Evolutionary conservation across 2,329 filamentous ascomycete species (phyloP).

Genomic region (Pleoardoris graminearum): DNA sequence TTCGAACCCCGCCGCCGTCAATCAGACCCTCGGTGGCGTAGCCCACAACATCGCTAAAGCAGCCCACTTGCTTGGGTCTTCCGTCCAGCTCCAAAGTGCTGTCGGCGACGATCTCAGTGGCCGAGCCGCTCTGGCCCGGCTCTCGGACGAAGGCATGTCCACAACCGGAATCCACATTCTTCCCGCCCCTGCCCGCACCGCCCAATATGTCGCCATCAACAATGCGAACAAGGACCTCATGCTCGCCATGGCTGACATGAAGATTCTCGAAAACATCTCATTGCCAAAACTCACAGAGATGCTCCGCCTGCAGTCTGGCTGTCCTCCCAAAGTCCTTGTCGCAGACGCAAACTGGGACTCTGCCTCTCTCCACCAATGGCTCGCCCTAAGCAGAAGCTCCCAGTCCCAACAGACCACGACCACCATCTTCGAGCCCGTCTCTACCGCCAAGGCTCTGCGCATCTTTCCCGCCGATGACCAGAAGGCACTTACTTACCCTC

Average conservation of each 20-base stretch:
- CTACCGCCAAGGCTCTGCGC: slow-evolving; percentile 72
- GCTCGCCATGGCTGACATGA: slow-evolving; percentile 96
- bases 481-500: slow-evolving; percentile 75
- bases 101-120: slow-evolving; percentile 81
- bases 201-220: slow-evolving; percentile 91
- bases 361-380: slow-evolving; percentile 67
- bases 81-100: slow-evolving; percentile 76
- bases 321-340: slow-evolving; percentile 50
- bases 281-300: slow-evolving; percentile 1
- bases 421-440: slow-evolving; percentile 88
- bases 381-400: slow-evolving; percentile 62
- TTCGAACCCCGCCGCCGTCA: slow-evolving; percentile 82
- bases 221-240: slow-evolving; percentile 79
- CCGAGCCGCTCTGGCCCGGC: slow-evolving; percentile 67
- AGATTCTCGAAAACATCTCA: slow-evolving; percentile 64
- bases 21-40: slow-evolving; percentile 84
- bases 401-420: slow-evolving; percentile 14
- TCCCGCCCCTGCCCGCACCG: slow-evolving; percentile 64
- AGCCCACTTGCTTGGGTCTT: slow-evolving; percentile 68
- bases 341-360: slow-evolving; percentile 86
- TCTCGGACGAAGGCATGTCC: slow-evolving; percentile 67
- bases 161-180: slow-evolving; percentile 61
- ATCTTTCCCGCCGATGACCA: slow-evolving; percentile 59
- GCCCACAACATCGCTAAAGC: slow-evolving; percentile 90
- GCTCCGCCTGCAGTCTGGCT: slow-evolving; percentile 16